Base-by-base conservation (phyloP, 805 yeast genomes). In the Cephaloascus fragrans region DNA sequence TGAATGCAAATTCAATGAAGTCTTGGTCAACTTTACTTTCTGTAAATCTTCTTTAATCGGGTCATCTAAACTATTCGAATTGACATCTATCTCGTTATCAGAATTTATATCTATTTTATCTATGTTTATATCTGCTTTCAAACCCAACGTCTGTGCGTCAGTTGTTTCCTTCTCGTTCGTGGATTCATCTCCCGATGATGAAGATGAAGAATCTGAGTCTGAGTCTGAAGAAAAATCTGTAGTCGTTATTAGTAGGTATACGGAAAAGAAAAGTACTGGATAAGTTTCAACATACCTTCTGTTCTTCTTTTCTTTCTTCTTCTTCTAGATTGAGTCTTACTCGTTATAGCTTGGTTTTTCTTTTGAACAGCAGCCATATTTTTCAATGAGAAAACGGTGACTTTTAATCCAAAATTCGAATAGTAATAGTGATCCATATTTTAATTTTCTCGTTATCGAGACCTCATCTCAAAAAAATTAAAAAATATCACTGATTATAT, bases 251-350 rank as follows among this genome's bases (percentile, higher is more conserved):
- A 32, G 35, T 10, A 34, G 18, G 18, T 14, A 8, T 34, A 16
- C 26, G 8, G 32, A 16, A 34, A 12, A 16, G 20, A 8, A 10
- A 8, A n/a, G 6, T 19, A n/a, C n/a, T 16, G 14, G 29, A 19
- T 19, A 14, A 14, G 15, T 14, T 23, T n/a, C 5, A 18, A 18
- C 39, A n/a, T 28, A 37, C 39, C 39, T 37, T 37, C 39, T 37
- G 39, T 37, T 37, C 39, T 28, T 37, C 39, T 37, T 37, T 37
- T 37, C 39, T 37, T 37, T 19, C 39, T 28, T 18, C 39, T 18
- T 32, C 39, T 14, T 9, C 18, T 28, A 12, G 10, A 8, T 17
- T 35, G 18, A 8, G n/a, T 35, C 36, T 18, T 18, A 16, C n/a
- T 34, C 26, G 9, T 16, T 18, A 19, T 19, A 5, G 36, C 26